Evolutionary conservation across 2,329 filamentous ascomycete species (phyloP), one percentile per base, ranked within the genome.

Genomic region (Amesomyces nigricolor): DNA sequence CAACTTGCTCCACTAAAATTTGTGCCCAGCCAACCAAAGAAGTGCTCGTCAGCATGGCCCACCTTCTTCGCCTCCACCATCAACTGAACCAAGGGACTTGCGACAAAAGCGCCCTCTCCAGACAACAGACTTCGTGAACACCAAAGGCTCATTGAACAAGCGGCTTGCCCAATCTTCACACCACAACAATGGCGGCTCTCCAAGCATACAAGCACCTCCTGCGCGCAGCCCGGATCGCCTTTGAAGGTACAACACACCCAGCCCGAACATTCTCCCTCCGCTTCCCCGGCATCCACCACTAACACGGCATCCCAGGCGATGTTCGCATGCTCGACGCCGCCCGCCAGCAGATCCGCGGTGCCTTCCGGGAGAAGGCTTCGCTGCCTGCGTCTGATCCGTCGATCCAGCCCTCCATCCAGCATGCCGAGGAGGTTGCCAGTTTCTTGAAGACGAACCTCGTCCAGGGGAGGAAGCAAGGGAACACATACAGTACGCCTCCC

Each of bases 381-480:
- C 72, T 90, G 10, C 72, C 80, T 4, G 70, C 81, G 0, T 73
- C 77, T 11, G 81, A 83, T 55, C 75, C 84, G 11, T 81, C 84
- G 56, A 76, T 82, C 0, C 72, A 76, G 13, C 78, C 83, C 54
- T 83, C 85, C 9, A 83, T 99, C 58, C 75, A 85, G 61, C 85
- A 95, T 66, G 94, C 91, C 8, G 77, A 91, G 58, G 89, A 94
- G 40, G 85, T 97, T 3, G 89, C 92, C 2, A 79, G 80, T 60
- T 86, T 97, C 54, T 68, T 99, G 58, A 77, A 83, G 62, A 78
- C 89, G 68, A 97, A 97, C 65, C 77, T 99, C 3, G 91, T 99
- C 3, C 94, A 99, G 70, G 94, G 92, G 6, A 74, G 80, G 62
- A 59, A 58, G 55, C 60, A 65, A 19, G 64, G 61, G 8, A 58